Evolutionary conservation across 352 stramenopile genomes (phyloP), one percentile per base, ranked within the genome.

Genomic region (Blastocystis sp.): DNA sequence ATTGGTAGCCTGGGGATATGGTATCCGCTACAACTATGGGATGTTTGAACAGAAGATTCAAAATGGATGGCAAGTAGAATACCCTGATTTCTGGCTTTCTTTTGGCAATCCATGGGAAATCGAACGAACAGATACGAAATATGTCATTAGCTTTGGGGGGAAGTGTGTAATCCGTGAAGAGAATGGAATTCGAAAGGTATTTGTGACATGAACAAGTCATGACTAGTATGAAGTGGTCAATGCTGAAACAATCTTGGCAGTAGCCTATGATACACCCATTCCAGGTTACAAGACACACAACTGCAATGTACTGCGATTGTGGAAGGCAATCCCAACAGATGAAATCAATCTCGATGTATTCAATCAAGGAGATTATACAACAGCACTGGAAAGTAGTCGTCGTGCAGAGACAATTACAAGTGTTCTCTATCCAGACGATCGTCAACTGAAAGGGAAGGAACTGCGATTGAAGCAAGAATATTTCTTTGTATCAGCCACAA

Each of bases 381-480:
- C 88, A 7, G 88, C 88, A 24, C 29, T 89, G 29, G 58, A 88
- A 39, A 59, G 42, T 37, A 46, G 35, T 21, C 88, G 86, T 24
- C 78, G 75, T 19, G 86, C 88, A 14, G 88, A 90, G 65, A 90
- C 61, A 35, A 89, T 90, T 32, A 88, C 57, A 12, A 71, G 42
- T 35, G 88, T 90, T 78, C 61, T 90, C 12, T 90, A 90, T 71
- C 88, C 88, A 4, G 66, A 89, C n/a, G 88, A 90, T 49, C 24
- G 56, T 43, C 42, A 52, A 37, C 32, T 77, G 27, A 58, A 67
- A 29, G 88, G 88, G 16, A 90, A 90, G 88, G 88, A 89, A 42
- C 87, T 90, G 42, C 88, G 88, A 24, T 86, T 90, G 29, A 88
- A 87, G 54, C 88, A 90, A 67, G 86, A 90, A 73, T 89, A 90